Evolutionary conservation across 306 rosid genomes (phyloP).

Genomic region (Lablab purpureus): DNA sequence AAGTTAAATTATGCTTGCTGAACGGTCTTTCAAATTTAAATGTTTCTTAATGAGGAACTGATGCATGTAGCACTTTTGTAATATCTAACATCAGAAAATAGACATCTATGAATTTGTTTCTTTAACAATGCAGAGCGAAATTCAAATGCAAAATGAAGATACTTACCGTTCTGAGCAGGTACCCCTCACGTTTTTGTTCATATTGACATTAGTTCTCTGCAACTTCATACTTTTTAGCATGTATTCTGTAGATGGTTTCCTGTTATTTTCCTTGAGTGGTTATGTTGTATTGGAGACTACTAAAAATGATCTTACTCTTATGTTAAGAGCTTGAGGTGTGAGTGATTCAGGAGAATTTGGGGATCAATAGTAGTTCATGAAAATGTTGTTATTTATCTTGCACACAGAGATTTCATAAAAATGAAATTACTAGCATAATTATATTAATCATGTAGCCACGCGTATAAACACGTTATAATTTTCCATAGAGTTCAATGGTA

Average conservation of each 20-base stretch:
- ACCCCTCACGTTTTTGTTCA: conserved; percentile 35
- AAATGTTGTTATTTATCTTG: not conserved
- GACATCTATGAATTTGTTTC: conserved; percentile 39
- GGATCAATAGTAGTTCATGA: conserved; percentile 13
- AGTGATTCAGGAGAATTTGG: conserved; percentile 9
- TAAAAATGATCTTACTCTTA: conserved; percentile 24
- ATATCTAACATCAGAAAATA: conserved; percentile 17
- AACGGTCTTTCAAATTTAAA: conserved; percentile 28
- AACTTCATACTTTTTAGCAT: conserved; percentile 27
- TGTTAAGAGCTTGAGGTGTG: conserved; percentile 22
- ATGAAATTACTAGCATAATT: too few species aligned
- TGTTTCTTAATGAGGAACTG: conserved; percentile 32
- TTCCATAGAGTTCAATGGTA: conserved; percentile 28
- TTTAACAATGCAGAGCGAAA: conserved; percentile 75
- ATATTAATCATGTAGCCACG: too few species aligned
- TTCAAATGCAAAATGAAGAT: conserved; percentile 79
- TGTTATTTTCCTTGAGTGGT: conserved; percentile 32
- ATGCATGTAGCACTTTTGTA: conserved; percentile 33
- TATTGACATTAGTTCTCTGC: conserved; percentile 44
- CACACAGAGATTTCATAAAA: not conserved
- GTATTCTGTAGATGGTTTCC: conserved; percentile 17
- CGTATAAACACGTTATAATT: not conserved
- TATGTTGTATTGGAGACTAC: conserved; percentile 25
- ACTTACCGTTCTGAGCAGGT: conserved; percentile 93
- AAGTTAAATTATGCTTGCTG: conserved; percentile 15